These are phyloP conservation scores for Heliocybe sulcata DNA, from an alignment of 1,284 basidiomycete genomes.

Conservation along the genomic window DNA sequence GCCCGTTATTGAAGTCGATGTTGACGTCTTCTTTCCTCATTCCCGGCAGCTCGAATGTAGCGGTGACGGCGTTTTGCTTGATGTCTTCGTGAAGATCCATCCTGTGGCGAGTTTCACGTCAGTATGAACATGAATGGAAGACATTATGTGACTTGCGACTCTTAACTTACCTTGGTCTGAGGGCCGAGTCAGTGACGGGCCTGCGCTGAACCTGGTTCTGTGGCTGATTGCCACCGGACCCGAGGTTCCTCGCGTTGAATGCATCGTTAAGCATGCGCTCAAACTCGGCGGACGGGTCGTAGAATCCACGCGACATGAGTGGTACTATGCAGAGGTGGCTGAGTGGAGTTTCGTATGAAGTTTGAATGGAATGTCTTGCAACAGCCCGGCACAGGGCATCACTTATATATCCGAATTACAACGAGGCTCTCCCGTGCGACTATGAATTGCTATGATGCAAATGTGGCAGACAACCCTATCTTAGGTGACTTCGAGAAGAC, in stretches of 20 bases:
- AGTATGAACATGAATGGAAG: neutral
- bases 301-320: neutral
- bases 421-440: too few relatives aligned
- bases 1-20: slow-evolving; percentile 26
- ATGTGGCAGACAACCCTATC: neutral
- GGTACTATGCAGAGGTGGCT: neutral
- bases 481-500: neutral
- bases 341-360: neutral
- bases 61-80: slow-evolving; percentile 27
- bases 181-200: neutral
- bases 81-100: slow-evolving; percentile 28
- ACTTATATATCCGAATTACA: too few relatives aligned
- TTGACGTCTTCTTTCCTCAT: slow-evolving; percentile 29
- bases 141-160: neutral
- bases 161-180: slow-evolving; percentile 2
- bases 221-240: neutral
- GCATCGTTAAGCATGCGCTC: slow-evolving; percentile 3
- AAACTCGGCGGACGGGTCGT: slow-evolving; percentile 6
- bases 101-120: slow-evolving; percentile 3
- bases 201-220: neutral
- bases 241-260: neutral
- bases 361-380: too few relatives aligned
- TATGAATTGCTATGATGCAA: neutral
- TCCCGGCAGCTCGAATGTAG: slow-evolving; percentile 37
- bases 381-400: too few relatives aligned